A percentile compares a stretch with the other conserved stretches of the same genome.
These are phyloP conservation scores for Phytophthora aleatoria DNA, from an alignment of 352 stramenopile species.

Conservation along the genomic window DNA sequence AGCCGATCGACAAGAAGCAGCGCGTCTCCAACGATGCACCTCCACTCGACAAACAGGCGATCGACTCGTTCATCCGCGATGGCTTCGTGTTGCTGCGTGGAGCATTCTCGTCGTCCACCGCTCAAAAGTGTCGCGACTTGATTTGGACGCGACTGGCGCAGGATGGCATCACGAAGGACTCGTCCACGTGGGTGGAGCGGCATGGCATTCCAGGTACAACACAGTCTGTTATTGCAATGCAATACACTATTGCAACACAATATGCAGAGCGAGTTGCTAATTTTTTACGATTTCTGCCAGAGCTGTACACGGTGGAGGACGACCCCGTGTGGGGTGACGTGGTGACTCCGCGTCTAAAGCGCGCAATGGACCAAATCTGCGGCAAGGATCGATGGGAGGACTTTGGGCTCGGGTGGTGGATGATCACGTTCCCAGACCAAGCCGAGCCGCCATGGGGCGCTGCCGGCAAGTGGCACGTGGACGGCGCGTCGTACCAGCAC, in stretches of 20 bases:
- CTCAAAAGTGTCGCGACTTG: conserved; percentile 48
- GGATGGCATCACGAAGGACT: conserved; percentile 47
- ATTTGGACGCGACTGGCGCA: conserved; percentile 46
- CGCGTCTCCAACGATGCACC: conserved; percentile 2
- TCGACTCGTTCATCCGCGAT: conserved; percentile 64
- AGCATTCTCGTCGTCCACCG: conserved; percentile 56
- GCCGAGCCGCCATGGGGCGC: conserved; percentile 55
- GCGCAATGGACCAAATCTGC: conserved; percentile 76
- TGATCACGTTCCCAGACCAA: conserved; percentile 76
- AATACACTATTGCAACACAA: not conserved
- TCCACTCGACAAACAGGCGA: conserved; percentile 37
- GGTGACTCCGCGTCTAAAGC: conserved; percentile 46
- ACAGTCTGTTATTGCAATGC: no score
- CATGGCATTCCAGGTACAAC: conserved; percentile 53
- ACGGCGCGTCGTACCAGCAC: conserved; percentile 71
- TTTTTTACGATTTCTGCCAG: conserved; percentile 26
- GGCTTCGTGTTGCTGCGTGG: conserved; percentile 67
- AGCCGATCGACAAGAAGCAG: conserved; percentile 29
- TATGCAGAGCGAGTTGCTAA: not conserved
- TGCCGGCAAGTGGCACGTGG: conserved; percentile 77
- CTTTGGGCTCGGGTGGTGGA: conserved; percentile 87
- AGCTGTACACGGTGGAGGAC: conserved; percentile 51
- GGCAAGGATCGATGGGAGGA: conserved; percentile 60
- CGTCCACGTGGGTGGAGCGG: conserved; percentile 60
- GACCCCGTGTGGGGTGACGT: conserved; percentile 51